Conservation (phyloP, 2,329 filamentous ascomycete species). For the Aspergillus pseudotamarii region DNA sequence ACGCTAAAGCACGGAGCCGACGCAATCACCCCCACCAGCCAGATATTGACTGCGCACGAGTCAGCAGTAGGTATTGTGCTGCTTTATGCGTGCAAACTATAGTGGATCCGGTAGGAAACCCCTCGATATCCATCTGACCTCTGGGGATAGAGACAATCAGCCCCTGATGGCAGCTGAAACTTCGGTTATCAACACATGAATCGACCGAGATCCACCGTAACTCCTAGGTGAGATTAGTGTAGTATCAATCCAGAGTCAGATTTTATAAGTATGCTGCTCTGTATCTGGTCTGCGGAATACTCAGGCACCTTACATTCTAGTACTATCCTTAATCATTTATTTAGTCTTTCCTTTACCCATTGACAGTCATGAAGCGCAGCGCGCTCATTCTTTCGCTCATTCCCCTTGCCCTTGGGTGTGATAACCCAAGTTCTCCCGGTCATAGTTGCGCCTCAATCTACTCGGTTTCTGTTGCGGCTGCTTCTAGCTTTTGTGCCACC, state of each 20-base stretch:
- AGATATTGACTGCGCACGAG: background rate
- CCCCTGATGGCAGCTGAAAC: background rate
- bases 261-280: background rate
- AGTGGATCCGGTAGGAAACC: background rate
- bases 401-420: conserved; percentile 26
- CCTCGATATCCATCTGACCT: background rate
- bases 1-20: background rate
- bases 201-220: background rate
- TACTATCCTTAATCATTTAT: background rate
- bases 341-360: conserved; percentile 13
- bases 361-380: conserved; percentile 28
- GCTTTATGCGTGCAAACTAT: background rate
- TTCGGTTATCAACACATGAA: background rate
- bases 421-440: conserved; percentile 13
- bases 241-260: background rate
- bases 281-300: background rate
- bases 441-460: conserved; percentile 25
- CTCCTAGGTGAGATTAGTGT: background rate
- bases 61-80: background rate
- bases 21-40: background rate
- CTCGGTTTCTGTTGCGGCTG: conserved; percentile 25
- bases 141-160: background rate
- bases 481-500: conserved; percentile 27
- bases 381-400: conserved; percentile 27
- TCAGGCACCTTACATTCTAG: background rate